Conservation (phyloP, 1,284 basidiomycete species). For the Sphagnurus paluster region DNA sequence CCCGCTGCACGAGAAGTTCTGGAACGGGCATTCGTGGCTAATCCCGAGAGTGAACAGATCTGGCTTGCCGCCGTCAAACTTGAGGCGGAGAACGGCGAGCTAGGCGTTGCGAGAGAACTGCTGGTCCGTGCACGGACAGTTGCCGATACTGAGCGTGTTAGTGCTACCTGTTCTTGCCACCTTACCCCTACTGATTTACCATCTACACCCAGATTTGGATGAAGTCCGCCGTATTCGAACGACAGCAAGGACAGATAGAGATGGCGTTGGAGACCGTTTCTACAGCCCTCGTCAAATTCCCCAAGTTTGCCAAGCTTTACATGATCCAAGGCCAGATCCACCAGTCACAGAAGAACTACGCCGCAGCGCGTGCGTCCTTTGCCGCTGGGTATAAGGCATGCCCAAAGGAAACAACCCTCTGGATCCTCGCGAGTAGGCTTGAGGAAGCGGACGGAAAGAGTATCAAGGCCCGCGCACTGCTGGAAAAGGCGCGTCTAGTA, state of each 20-base stretch:
- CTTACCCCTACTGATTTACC: slow-evolving; percentile 2
- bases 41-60: slow-evolving; percentile 95
- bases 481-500: slow-evolving; percentile 87
- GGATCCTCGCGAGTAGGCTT: slow-evolving; percentile 85
- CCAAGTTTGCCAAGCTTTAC: slow-evolving; percentile 88
- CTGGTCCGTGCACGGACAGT: slow-evolving; percentile 87
- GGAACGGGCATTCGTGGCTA: slow-evolving; percentile 89
- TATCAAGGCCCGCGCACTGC: slow-evolving; percentile 90
- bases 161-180: slow-evolving; percentile 27
- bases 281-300: slow-evolving; percentile 80
- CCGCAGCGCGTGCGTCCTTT: slow-evolving; percentile 76
- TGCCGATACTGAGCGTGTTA: slow-evolving; percentile 86
- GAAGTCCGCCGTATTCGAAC: slow-evolving; percentile 95
- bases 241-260: slow-evolving; percentile 80
- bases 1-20: slow-evolving; percentile 85
- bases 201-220: slow-evolving; percentile 82
- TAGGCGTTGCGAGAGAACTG: slow-evolving; percentile 82
- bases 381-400: slow-evolving; percentile 82
- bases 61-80: slow-evolving; percentile 97
- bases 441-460: slow-evolving; percentile 88
- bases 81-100: slow-evolving; percentile 91
- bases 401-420: slow-evolving; percentile 81
- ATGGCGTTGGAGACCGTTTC: slow-evolving; percentile 75
- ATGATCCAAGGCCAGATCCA: slow-evolving; percentile 96
- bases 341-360: slow-evolving; percentile 57